These are phyloP conservation scores for Teunomyces pallodes DNA, from an alignment of 805 yeast species.

Conservation along the genomic window DNA sequence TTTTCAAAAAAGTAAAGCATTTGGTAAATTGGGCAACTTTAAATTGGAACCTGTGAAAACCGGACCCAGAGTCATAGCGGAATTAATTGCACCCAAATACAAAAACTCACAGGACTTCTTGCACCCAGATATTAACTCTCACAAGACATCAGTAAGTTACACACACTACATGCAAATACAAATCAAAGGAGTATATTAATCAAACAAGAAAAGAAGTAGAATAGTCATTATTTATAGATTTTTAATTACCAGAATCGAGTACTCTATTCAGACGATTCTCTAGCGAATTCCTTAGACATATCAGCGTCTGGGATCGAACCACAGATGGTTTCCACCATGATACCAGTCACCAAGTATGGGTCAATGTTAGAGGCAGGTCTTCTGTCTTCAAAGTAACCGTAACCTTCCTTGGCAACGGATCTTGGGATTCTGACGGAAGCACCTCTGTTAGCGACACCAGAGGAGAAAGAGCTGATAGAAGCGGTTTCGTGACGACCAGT, in stretches of 20 bases:
- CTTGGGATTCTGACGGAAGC: constrained; percentile 98
- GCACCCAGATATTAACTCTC: too few relatives aligned
- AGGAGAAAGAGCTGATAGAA: constrained; percentile 81
- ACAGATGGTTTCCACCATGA: constrained; percentile 93
- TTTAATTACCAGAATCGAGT: constrained; percentile 3
- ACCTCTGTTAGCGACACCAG: constrained; percentile 99
- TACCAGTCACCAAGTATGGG: constrained; percentile 98
- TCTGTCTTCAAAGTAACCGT: constrained; percentile 98
- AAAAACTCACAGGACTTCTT: not conserved
- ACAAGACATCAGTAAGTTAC: too few relatives aligned
- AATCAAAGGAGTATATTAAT: not conserved
- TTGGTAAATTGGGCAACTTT: not conserved
- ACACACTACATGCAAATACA: not conserved
- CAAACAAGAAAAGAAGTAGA: constrained; percentile 1
- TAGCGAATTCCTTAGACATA: constrained; percentile 84
- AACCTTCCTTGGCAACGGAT: constrained; percentile 96
- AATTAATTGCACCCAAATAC: not conserved
- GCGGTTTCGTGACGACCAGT: constrained; percentile 99
- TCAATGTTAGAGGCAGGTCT: constrained; percentile 99
- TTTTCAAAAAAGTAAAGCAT: not conserved
- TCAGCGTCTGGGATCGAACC: constrained; percentile 94
- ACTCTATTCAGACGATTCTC: constrained; percentile 50
- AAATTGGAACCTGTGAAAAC: not conserved
- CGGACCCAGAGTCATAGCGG: not conserved
- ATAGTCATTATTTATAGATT: constrained; percentile 2